Base-by-base conservation (phyloP, 495 filamentous ascomycete genomes). In the Trichoderma gamsii region DNA sequence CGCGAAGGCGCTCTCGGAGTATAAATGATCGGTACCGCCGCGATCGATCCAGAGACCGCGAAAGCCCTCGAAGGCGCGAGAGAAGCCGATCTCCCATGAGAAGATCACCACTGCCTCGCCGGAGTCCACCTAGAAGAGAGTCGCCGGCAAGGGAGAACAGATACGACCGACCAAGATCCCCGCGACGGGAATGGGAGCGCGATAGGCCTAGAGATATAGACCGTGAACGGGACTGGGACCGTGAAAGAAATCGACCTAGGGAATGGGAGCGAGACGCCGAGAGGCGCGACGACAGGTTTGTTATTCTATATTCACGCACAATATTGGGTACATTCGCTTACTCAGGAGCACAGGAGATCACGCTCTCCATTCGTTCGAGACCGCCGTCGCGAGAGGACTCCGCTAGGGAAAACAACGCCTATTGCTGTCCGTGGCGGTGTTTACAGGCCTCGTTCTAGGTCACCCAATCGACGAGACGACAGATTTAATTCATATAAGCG, bases 321-420 rank as follows among this genome's bases (percentile, higher is more conserved):
- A 29, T 1, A 29, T 29, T 29, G 29, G 35, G 12, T 29, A 32
- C 7, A 21, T 5, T 65, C 21, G 7, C 56, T 32, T 16, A 32
- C 56, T 27, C 27, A 32, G 8, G 18, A 25, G 2, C 27, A 61
- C 25, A 61, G 56, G 29, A 75, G 81, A 71, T 83, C 81, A n/a
- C 79, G 81, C 43, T 82, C 81, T 29, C 81, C 81, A 0, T 77
- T 76, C 64, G 75, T 80, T 21, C 76, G 80, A 73, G 81, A 83
- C 56, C 72, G 76, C 63, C 70, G 69, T n/a, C 68, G 76, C 8
- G 77, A 79, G 7, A 75, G 80, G 38, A 74, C 79, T 3, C 79
- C 80, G 1, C 72, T 71, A 18, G 71, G 80, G 68, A 72, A 78
- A 49, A 76, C 79, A 0, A 74, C 81, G 1, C 79, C 79, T 21